Conservation (phyloP, 495 filamentous ascomycete genomes). For the Aspergillus leporis region DNA sequence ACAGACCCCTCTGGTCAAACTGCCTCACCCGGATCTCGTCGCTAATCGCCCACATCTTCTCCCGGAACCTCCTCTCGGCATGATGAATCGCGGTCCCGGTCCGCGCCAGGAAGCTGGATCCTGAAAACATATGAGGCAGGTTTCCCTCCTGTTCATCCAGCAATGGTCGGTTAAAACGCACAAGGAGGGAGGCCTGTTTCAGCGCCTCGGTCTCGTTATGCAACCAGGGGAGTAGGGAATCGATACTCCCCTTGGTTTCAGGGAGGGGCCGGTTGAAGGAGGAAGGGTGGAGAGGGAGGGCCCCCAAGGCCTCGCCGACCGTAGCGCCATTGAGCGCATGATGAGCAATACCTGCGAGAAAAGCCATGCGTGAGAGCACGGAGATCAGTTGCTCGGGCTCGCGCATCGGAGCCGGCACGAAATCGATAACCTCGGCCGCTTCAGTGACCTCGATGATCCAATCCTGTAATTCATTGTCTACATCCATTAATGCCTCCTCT, state of each 20-base stretch:
- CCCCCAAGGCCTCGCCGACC: slow-evolving; percentile 1
- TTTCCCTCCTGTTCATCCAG: neutral
- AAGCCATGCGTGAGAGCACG: slow-evolving; percentile 2
- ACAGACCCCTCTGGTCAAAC: slow-evolving; percentile 2
- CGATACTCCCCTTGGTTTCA: neutral
- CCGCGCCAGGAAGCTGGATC: neutral
- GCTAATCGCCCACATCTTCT: slow-evolving; percentile 1
- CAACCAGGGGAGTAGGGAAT: slow-evolving; percentile 4
- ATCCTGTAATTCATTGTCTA: neutral
- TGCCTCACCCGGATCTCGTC: neutral
- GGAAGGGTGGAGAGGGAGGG: slow-evolving; percentile 6
- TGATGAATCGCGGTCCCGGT: neutral
- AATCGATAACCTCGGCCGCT: slow-evolving; percentile 1
- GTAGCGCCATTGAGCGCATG: slow-evolving; percentile 7
- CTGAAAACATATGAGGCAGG: neutral
- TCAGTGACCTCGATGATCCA: slow-evolving; percentile 10
- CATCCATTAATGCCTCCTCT: neutral
- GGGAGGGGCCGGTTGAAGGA: slow-evolving; percentile 4
- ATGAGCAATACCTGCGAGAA: slow-evolving; percentile 5
- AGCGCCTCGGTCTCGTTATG: slow-evolving; percentile 10
- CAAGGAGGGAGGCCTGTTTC: slow-evolving; percentile 5
- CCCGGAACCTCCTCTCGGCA: neutral
- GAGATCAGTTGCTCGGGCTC: neutral
- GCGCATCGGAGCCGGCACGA: neutral
- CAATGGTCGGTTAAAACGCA: slow-evolving; percentile 5